Base-by-base conservation (phyloP, 164 flowering plant species). In the Berberis vulgaris region DNA sequence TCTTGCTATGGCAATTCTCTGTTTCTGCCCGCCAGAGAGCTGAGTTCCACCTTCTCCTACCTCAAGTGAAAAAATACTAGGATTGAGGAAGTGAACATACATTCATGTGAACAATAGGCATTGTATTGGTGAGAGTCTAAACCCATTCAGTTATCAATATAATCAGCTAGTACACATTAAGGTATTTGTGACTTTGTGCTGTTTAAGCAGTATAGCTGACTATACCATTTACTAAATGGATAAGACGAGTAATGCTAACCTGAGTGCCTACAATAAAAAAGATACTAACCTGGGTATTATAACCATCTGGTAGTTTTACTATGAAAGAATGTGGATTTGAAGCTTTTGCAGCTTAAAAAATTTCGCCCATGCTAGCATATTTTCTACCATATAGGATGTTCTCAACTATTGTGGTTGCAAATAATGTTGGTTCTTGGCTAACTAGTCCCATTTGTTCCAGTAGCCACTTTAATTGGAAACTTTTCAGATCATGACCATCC, bases 271-370 rank as follows among this genome's bases (percentile, higher is more conserved):
- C 6, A 50, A 40, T 62, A 7, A 9, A 12, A n/a, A 6, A 57
- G 41, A 49, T 57, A 74, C 69, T 7, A 43, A 85, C 94, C 85
- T 83, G 89, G 66, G 97, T 87, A 7, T 74, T 6, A 59, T 86
- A 90, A 47, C 93, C 86, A 62, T 79, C 73, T 3, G 97, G 94
- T 39, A 90, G 63, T 12, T 60, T 72, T 65, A 74, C 66, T 64
- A 89, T 72, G 62, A 87, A 89, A 54, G 86, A 82, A 78, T 87
- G 88, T 47, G 88, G 91, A 83, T 89, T 83, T 59, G 97, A 83
- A 41, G 83, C 83, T 72, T 73, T 79, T 54, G 93, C 85, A 58
- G 91, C 94, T 71, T 77, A 72, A 4, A 81, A 63, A 41, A 89
- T 72, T 64, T 84, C 79, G 60, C 77, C 79, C 78, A 80, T 73